Evolutionary conservation across 1,284 basidiomycete genomes (phyloP), one percentile per base, ranked within the genome.

Genomic region (Coniferiporia sulphurascens): DNA sequence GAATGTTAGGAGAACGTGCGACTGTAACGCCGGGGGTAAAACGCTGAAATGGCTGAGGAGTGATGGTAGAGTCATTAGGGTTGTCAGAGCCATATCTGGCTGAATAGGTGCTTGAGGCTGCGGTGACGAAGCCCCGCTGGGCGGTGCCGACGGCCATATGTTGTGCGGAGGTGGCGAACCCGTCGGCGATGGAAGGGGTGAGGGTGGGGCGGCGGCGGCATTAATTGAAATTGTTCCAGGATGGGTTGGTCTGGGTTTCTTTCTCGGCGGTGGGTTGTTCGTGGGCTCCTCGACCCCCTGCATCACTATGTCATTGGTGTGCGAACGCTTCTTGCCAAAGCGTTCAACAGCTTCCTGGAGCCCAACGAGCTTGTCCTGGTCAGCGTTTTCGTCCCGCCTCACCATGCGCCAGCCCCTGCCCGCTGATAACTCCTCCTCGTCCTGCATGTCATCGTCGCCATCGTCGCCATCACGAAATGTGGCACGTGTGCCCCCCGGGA

Each of bases 1-100:
- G 60, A 95, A 83, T 22, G 88, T 90, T 61, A 94, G 83, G 52
- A 95, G 80, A 65, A 93, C 83, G 70, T 94, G 91, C 0, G 91
- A 91, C 74, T 95, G 92, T 32, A 94, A 73, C 8, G 82, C 77
- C 6, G 84, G 76, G 1, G 91, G 89, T 36, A 94, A 77, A 61
- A 72, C 78, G 27, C 81, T 81, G 72, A 91, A 95, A 65, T 92
- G 88, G 5, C 80, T 74, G 15, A 93, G 78, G 48, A 95, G 76
- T 4, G 85, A 81, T 4, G 91, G 91, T 4, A 95, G 78, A 0
- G 92, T 85, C 60, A 94, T 73, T 48, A 95, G 81, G 0, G 90
- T 87, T 15, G 88, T 85, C 35, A 94, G 73, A 34, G 87, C 79
- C 48, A 89, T 70, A 72, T 92, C 90, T 6, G 91, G 88, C 67